These are phyloP conservation scores for Parastagonospora avenae DNA, from an alignment of 2,329 filamentous ascomycete genomes.

Conservation along the genomic window DNA sequence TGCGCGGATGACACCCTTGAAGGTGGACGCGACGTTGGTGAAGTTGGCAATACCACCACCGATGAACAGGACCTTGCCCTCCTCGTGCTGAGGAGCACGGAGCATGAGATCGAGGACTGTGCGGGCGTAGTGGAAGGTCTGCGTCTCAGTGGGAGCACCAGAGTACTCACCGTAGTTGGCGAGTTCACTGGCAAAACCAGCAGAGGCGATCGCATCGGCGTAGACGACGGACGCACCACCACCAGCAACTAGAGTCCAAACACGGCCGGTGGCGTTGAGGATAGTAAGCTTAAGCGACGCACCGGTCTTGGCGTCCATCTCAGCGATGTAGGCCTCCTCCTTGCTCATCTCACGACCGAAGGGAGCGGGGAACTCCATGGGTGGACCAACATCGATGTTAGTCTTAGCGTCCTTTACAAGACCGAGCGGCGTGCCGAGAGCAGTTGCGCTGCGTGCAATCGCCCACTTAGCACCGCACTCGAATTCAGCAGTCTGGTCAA, in stretches of 20 bases:
- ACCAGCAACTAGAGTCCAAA: conserved; percentile 98
- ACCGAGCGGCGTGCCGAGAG: conserved; percentile 78
- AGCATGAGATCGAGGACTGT: conserved; percentile 98
- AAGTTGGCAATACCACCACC: conserved; percentile 99
- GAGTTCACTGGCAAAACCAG: conserved; percentile 92
- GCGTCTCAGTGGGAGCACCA: conserved; percentile 95
- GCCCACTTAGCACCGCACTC: conserved; percentile 99
- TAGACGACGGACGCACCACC: conserved; percentile 99
- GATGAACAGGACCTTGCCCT: conserved; percentile 99
- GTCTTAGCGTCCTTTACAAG: conserved; percentile 71
- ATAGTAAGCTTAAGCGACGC: conserved; percentile 98
- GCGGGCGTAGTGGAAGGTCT: conserved; percentile 98
- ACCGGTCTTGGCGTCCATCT: conserved; percentile 98
- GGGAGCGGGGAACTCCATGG: conserved; percentile 98
- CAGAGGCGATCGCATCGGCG: conserved; percentile 95
- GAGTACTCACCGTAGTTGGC: conserved; percentile 99
- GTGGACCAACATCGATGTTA: conserved; percentile 93
- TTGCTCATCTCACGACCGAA: conserved; percentile 98
- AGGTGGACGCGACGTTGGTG: conserved; percentile 98
- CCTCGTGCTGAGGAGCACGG: conserved; percentile 78
- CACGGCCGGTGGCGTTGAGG: conserved; percentile 85
- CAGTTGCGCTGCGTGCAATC: conserved; percentile 86
- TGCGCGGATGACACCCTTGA: conserved; percentile 99
- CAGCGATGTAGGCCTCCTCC: conserved; percentile 98
- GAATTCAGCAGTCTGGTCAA: conserved; percentile 98